Conservation (phyloP, 23 red algal species). For the Gracilaria gracilis region DNA sequence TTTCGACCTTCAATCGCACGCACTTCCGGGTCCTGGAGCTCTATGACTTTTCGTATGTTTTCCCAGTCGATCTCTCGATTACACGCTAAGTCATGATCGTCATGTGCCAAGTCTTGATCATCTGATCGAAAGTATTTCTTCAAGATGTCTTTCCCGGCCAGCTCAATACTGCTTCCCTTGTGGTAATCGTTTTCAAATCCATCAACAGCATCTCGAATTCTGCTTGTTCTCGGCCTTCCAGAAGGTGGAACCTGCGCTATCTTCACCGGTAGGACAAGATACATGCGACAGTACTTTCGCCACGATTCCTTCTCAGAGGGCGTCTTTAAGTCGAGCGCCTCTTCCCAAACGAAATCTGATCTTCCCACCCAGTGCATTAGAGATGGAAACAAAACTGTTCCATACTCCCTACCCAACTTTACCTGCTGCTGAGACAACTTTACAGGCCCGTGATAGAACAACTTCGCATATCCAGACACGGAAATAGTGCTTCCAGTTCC, state of each 20-base stretch:
- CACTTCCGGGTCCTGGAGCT: not conserved
- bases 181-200: not conserved
- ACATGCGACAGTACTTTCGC: conserved; percentile 30
- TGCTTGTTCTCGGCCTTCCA: not conserved
- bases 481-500: conserved; percentile 31
- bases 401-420: conserved; percentile 30
- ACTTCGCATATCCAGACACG: conserved; percentile 30
- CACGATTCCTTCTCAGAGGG: not conserved
- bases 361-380: not conserved
- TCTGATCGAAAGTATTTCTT: conserved; percentile 33
- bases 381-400: conserved; percentile 35
- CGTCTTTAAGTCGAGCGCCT: not conserved
- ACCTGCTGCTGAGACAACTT: conserved; percentile 27
- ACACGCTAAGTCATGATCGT: not conserved
- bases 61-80: conserved; percentile 50
- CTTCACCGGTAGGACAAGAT: conserved; percentile 39
- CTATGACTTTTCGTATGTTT: not conserved
- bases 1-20: not conserved
- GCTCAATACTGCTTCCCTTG: not conserved
- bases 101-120: not conserved
- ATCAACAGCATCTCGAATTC: no score
- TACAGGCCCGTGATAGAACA: conserved; percentile 48
- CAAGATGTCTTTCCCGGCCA: not conserved
- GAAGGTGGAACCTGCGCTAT: not conserved
- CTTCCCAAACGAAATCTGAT: conserved; percentile 56